phyloP scores from a whole-genome alignment of 2,329 filamentous ascomycete species.

The Fusarium abutilonis region DNA sequence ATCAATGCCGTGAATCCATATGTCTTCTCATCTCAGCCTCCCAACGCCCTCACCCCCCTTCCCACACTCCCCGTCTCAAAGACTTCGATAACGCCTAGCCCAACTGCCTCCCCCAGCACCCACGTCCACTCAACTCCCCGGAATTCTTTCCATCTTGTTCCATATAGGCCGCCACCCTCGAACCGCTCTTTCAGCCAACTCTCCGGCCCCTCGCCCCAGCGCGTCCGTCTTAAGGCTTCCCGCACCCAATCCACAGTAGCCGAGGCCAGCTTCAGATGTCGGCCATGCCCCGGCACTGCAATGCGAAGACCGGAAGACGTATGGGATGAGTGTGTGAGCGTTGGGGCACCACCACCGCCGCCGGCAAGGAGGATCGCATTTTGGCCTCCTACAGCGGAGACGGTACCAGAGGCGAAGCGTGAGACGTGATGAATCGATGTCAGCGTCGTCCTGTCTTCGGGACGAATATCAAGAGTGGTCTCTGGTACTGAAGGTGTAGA shows the following conservation, averaged over 20 bases:
- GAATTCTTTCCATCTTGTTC: slow-evolving; percentile 70
- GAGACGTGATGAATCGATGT: slow-evolving; percentile 71
- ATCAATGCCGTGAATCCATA: slow-evolving; percentile 2
- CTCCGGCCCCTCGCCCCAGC: slow-evolving; percentile 71
- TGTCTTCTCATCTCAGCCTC: slow-evolving; percentile 27
- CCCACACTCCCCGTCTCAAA: slow-evolving; percentile 82
- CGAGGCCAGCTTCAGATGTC: slow-evolving; percentile 72
- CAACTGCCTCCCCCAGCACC: slow-evolving; percentile 76
- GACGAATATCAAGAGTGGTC: slow-evolving; percentile 57
- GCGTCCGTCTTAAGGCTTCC: slow-evolving; percentile 66
- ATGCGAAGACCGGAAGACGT: slow-evolving; percentile 58
- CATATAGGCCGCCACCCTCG: slow-evolving; percentile 67
- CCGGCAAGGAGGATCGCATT: slow-evolving; percentile 72
- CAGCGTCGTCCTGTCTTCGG: slow-evolving; percentile 65
- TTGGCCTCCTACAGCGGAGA: slow-evolving; percentile 75
- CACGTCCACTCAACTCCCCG: slow-evolving; percentile 76
- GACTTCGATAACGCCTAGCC: slow-evolving; percentile 74
- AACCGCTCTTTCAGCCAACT: slow-evolving; percentile 72
- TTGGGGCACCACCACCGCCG: slow-evolving; percentile 58
- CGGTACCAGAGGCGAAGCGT: slow-evolving; percentile 72
- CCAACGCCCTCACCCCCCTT: slow-evolving; percentile 65
- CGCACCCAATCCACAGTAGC: slow-evolving; percentile 70
- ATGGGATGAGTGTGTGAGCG: slow-evolving; percentile 42
- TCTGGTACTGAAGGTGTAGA: slow-evolving; percentile 46
- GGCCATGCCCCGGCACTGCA: slow-evolving; percentile 72